Conservation (phyloP, 1,284 basidiomycete species). For the Cutaneotrichosporon cyanovorans region DNA sequence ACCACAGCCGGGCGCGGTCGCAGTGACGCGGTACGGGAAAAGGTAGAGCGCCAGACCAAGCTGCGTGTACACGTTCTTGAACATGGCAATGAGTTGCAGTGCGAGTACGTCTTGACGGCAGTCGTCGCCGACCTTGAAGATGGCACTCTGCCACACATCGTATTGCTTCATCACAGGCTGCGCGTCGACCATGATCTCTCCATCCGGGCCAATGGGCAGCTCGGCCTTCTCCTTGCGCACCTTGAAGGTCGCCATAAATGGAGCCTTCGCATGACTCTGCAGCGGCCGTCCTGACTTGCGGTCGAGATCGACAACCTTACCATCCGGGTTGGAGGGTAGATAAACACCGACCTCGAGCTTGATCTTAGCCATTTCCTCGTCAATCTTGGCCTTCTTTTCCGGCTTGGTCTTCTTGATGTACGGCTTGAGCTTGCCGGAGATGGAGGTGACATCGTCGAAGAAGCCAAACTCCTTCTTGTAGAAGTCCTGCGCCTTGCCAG, state of each 20-base stretch:
- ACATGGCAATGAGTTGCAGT: slow-evolving; percentile 96
- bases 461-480: slow-evolving; percentile 94
- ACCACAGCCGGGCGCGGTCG: slow-evolving; percentile 92
- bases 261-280: slow-evolving; percentile 98
- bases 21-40: slow-evolving; percentile 94
- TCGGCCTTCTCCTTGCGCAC: slow-evolving; percentile 65
- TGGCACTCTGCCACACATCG: slow-evolving; percentile 95
- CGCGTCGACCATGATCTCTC: slow-evolving; percentile 22
- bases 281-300: slow-evolving; percentile 91
- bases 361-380: slow-evolving; percentile 98
- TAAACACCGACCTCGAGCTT: slow-evolving; percentile 89
- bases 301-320: slow-evolving; percentile 90
- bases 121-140: slow-evolving; percentile 99
- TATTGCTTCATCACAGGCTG: slow-evolving; percentile 56
- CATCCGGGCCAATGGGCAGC: slow-evolving; percentile 9
- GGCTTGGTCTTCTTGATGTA: slow-evolving; percentile 92
- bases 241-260: slow-evolving; percentile 99
- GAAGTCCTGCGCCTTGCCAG: slow-evolving; percentile 82
- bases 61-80: slow-evolving; percentile 89
- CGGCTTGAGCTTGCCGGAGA: slow-evolving; percentile 95
- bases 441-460: slow-evolving; percentile 93
- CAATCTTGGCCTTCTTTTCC: slow-evolving; percentile 97
- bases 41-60: slow-evolving; percentile 88
- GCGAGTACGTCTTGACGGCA: slow-evolving; percentile 97
- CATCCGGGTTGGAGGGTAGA: slow-evolving; percentile 94